phyloP scores from a whole-genome alignment of 2,329 filamentous ascomycete genomes.

The Paracamarosporium sp. region DNA sequence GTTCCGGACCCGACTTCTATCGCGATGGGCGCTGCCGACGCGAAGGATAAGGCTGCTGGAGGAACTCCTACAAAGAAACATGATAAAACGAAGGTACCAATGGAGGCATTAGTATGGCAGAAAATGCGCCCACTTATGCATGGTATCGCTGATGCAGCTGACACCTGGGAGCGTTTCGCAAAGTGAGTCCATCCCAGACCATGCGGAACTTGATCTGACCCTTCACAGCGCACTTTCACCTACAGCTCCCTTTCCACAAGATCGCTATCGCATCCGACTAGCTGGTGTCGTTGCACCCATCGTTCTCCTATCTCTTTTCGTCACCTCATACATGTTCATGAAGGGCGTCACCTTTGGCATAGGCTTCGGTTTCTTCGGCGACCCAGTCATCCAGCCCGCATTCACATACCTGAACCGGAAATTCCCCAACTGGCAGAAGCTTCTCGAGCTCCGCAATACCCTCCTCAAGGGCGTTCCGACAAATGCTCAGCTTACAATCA shows the following conservation, averaged over 20 bases:
- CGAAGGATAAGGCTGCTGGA: slow-evolving; percentile 61
- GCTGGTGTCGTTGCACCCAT: slow-evolving; percentile 55
- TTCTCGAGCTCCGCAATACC: slow-evolving; percentile 76
- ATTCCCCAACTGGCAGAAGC: slow-evolving; percentile 75
- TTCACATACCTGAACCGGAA: slow-evolving; percentile 66
- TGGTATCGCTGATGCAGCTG: slow-evolving; percentile 63
- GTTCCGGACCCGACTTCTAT: slow-evolving; percentile 68
- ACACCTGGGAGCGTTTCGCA: slow-evolving; percentile 69
- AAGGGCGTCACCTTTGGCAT: slow-evolving; percentile 71
- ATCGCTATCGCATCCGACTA: slow-evolving; percentile 53
- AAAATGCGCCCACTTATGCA: slow-evolving; percentile 79
- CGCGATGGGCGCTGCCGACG: slow-evolving; percentile 61
- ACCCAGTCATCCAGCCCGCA: slow-evolving; percentile 71
- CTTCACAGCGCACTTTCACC: slow-evolving; percentile 51
- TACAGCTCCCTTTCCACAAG: slow-evolving; percentile 55
- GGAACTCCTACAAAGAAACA: slow-evolving; percentile 58
- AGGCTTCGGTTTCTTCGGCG: slow-evolving; percentile 82
- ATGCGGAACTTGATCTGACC: background rate
- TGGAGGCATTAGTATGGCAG: slow-evolving; percentile 78
- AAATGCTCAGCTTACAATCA: slow-evolving; percentile 83
- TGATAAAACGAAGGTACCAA: slow-evolving; percentile 80
- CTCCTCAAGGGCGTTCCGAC: slow-evolving; percentile 83
- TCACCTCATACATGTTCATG: slow-evolving; percentile 58
- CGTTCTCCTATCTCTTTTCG: slow-evolving; percentile 51
- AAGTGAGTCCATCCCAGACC: slow-evolving; percentile 52